phyloP scores from a whole-genome alignment of 169 alveolate genomes.

The Plasmodium fragile region DNA sequence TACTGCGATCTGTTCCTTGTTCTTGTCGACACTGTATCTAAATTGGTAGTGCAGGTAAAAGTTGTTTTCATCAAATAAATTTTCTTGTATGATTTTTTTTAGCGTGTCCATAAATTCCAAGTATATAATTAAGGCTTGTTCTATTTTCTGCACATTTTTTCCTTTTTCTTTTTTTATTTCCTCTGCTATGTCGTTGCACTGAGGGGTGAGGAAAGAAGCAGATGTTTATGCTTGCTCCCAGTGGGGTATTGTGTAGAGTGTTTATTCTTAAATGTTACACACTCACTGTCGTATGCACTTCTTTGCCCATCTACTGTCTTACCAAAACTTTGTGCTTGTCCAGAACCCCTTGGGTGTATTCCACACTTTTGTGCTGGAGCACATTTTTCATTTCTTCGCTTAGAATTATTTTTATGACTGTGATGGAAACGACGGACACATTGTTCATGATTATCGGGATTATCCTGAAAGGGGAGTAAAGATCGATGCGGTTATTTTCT shows the following conservation, averaged over 20 bases:
- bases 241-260: background rate
- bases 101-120: slow-evolving; percentile 43
- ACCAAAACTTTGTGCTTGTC: slow-evolving; percentile 36
- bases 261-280: background rate
- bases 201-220: background rate
- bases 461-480: slow-evolving; percentile 15
- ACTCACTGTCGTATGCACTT: background rate
- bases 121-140: slow-evolving; percentile 51
- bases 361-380: slow-evolving; percentile 5
- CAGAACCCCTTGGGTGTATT: slow-evolving; percentile 25
- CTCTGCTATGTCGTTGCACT: slow-evolving; percentile 34
- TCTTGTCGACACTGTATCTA: slow-evolving; percentile 40
- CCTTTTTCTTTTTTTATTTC: slow-evolving; percentile 56
- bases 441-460: slow-evolving; percentile 43
- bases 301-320: background rate
- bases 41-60: slow-evolving; percentile 60
- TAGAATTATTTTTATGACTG: slow-evolving; percentile 39
- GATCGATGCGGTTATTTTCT: background rate
- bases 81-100: slow-evolving; percentile 61
- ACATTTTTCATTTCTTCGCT: slow-evolving; percentile 60
- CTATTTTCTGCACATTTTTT: slow-evolving; percentile 28
- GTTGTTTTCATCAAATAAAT: slow-evolving; percentile 54
- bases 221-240: background rate
- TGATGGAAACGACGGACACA: slow-evolving; percentile 45
- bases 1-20: slow-evolving; percentile 44